These are phyloP conservation scores for Daldinia sp. DNA, from an alignment of 2,329 filamentous ascomycete genomes.

Conservation along the genomic window DNA sequence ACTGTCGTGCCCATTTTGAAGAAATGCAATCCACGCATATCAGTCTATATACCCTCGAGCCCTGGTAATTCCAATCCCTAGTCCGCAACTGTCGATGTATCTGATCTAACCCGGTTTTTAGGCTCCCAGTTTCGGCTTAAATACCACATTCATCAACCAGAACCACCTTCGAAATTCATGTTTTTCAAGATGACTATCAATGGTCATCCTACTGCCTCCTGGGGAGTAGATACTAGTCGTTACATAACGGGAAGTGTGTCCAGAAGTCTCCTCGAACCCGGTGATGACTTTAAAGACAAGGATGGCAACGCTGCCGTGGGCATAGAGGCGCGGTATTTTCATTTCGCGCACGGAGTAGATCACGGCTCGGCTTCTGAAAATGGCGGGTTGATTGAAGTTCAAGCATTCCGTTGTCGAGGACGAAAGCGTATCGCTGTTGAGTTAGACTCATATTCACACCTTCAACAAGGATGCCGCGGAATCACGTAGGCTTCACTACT, in stretches of 20 bases:
- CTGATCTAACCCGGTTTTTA: conserved; percentile 39
- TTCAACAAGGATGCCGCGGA: conserved; percentile 59
- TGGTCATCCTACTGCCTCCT: conserved; percentile 59
- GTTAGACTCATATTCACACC: conserved; percentile 57
- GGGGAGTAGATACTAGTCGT: conserved; percentile 56
- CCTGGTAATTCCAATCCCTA: conserved; percentile 52
- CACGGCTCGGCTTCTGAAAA: conserved; percentile 56
- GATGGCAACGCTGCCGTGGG: conserved; percentile 50
- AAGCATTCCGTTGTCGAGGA: conserved; percentile 60
- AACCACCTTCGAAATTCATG: conserved; percentile 51
- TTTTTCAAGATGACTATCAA: conserved; percentile 67
- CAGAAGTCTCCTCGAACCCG: conserved; percentile 59
- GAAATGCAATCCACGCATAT: conserved; percentile 54
- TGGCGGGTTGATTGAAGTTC: conserved; percentile 64
- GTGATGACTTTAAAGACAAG: conserved; percentile 52
- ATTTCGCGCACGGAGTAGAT: conserved; percentile 53
- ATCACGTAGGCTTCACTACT: conserved; percentile 56
- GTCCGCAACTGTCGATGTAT: neutral
- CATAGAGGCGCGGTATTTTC: conserved; percentile 60
- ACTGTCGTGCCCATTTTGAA: conserved; percentile 45
- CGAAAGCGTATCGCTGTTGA: conserved; percentile 54
- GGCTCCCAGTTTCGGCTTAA: conserved; percentile 62
- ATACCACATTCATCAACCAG: conserved; percentile 53
- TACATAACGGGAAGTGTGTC: conserved; percentile 52
- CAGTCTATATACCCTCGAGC: conserved; percentile 65